Evolutionary conservation across 371 early-diverging fungal genomes (phyloP).

Genomic region (Circinella umbellata): DNA sequence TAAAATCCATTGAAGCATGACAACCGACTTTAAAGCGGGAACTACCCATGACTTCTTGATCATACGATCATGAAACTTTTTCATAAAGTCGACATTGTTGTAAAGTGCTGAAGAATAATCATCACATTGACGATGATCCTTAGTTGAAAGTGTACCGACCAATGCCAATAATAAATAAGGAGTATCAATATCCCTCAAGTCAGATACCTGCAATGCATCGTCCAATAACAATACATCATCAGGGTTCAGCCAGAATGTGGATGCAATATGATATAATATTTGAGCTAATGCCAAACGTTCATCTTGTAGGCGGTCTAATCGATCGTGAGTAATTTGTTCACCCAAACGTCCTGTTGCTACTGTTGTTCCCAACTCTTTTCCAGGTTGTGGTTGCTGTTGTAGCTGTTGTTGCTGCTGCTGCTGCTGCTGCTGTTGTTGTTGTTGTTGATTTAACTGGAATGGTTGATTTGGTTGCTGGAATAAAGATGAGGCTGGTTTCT

Average conservation of each 20-base stretch:
- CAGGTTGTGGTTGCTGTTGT: not conserved
- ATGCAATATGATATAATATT: slow-evolving; percentile 60
- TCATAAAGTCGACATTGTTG: slow-evolving; percentile 20
- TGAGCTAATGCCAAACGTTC: slow-evolving; percentile 65
- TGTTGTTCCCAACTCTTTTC: slow-evolving; percentile 17
- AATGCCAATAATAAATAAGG: slow-evolving; percentile 59
- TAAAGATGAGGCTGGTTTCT: slow-evolving; percentile 30
- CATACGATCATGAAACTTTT: slow-evolving; percentile 35
- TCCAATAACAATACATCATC: slow-evolving; percentile 55
- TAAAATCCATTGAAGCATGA: slow-evolving; percentile 74
- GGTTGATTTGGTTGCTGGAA: slow-evolving; percentile 11
- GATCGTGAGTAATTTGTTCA: slow-evolving; percentile 50
- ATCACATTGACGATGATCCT: slow-evolving; percentile 11
- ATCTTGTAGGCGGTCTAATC: slow-evolving; percentile 54
- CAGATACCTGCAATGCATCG: slow-evolving; percentile 57
- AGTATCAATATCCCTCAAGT: slow-evolving; percentile 59
- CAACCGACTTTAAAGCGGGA: slow-evolving; percentile 64
- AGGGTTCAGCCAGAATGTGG: slow-evolving; percentile 52
- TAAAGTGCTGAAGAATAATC: slow-evolving; percentile 8
- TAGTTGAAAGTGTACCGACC: slow-evolving; percentile 59
- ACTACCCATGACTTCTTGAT: slow-evolving; percentile 49
- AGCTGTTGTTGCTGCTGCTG: not conserved
- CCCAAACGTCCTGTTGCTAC: slow-evolving; percentile 35
- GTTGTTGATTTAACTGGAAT: too few species aligned
- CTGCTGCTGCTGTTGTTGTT: too few species aligned